Evolutionary conservation across 1,284 basidiomycete species (phyloP), one percentile per base, ranked within the genome.

Genomic region (Anthracocystis walkeri): DNA sequence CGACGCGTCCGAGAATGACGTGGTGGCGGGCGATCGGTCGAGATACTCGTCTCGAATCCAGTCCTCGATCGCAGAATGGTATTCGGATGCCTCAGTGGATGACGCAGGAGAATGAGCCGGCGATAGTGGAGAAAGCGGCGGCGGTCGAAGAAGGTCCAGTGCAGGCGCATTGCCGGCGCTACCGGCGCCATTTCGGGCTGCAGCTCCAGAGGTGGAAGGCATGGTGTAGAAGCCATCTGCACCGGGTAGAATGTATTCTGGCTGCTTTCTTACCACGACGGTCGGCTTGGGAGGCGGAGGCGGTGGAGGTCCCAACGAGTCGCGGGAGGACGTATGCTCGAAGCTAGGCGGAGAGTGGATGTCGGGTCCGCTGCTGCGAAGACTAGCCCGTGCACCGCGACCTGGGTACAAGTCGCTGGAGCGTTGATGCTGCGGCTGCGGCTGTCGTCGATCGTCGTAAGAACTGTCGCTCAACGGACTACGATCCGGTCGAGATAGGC

Each of bases 151-250:
- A 1, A 42, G 69, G 27, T 58, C 59, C 3, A 31, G 45, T 21
- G 42, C 44, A 21, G 49, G 23, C n/a, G 20, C 21, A 7, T 42
- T n/a, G 14, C 23, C 29, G 20, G 31, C 44, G 18, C 31, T 35
- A 38, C 40, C 45, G 14, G 23, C 51, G 7, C 29, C 48, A 4
- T 33, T 38, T 1, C 68, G 44, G 1, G 16, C 25, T 14, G 55
- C 31, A 45, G 58, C 11, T 33, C 33, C 65, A 11, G 14, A 45
- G 20, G 2, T 51, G 4, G 60, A 40, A 8, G 71, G 75, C 53
- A 67, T 59, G 0, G 67, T 65, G 63, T 76, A 79, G 56, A 79
- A 79, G 16, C 78, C 78, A 51, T 79, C 74, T 14, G 72, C 68
- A 14, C 69, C 73, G 0, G 78, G 78, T 3, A 73, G 46, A 16